Evolutionary conservation across 1,284 basidiomycete genomes (phyloP), one percentile per base, ranked within the genome.

Genomic region (Agroathelia rolfsii): DNA sequence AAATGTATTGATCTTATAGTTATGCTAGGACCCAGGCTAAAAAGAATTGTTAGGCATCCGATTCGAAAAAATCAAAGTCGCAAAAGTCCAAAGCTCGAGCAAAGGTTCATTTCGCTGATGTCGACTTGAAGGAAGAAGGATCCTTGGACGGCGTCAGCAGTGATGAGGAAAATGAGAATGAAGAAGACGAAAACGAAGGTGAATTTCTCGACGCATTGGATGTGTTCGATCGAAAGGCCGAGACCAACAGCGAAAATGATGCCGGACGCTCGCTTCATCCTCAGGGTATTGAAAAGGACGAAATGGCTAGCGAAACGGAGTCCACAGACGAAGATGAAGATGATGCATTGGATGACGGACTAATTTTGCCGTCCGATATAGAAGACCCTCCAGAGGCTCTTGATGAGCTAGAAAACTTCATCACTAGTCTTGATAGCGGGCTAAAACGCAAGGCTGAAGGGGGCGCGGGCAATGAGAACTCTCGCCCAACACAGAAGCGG

Each of bases 391-490:
- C 68, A 4, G 69, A 67, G 30, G 79, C 76, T 2, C 60, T 89
- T 4, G 69, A 76, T 22, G 67, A 72, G 22, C 72, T 93, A 2
- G 73, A 78, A 40, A 62, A 57, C 5, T 86, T 88, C 44, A 74
- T 93, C 28, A 69, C 75, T 2, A 62, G 56, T n/a, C 73, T 93
- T 33, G 75, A 81, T 37, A 53, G 68, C 0, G 58, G 70, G 10
- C 72, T 70, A 44, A 92, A 94, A 57, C 75, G 87, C 38, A 88
- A 87, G 55, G 68, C 70, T 12, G 57, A 52, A 4, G 59, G 57
- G 11, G 44, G 45, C 6, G 43, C 37, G 3, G 45, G 50, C 12
- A 35, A 45, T 21, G 40, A 48, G 7, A 34, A 39, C 4, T 40
- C 46, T 19, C 34, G 40, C 19, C 50, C 43, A 17, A 52, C 54